These are phyloP conservation scores for Teunomyces barrocoloradensis DNA, from an alignment of 805 yeast genomes.

Conservation along the genomic window DNA sequence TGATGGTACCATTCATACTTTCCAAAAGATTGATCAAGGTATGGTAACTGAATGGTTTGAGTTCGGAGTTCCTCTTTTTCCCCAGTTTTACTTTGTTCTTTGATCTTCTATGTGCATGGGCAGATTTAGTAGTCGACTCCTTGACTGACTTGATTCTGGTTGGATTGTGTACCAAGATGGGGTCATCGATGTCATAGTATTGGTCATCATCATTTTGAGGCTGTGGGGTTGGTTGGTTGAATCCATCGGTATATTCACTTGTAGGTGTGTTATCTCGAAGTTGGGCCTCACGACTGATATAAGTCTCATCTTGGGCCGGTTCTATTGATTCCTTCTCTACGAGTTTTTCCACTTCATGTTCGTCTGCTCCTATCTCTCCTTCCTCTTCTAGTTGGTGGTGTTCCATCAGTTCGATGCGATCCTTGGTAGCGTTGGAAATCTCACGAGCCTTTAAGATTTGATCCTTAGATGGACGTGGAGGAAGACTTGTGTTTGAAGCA, in stretches of 20 bases:
- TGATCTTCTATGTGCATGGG: slow-evolving; percentile 16
- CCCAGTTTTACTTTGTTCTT: slow-evolving; percentile 17
- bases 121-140: slow-evolving; percentile 20
- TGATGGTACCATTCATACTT: slow-evolving; percentile 59
- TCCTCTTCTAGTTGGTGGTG: background rate
- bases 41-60: slow-evolving; percentile 39
- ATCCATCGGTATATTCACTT: background rate
- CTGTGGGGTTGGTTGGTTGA: background rate
- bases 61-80: slow-evolving; percentile 10
- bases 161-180: slow-evolving; percentile 30
- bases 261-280: slow-evolving; percentile 1
- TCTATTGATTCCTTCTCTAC: background rate
- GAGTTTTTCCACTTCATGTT: background rate
- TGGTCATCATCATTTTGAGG: slow-evolving; percentile 19
- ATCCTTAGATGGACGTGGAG: slow-evolving; percentile 4
- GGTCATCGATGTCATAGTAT: slow-evolving; percentile 37
- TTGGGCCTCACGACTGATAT: background rate
- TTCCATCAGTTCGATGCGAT: background rate
- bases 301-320: background rate
- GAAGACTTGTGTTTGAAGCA: background rate
- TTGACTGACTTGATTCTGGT: slow-evolving; percentile 34
- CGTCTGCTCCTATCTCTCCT: background rate
- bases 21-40: slow-evolving; percentile 52
- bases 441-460: slow-evolving; percentile 1
- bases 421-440: background rate